Conservation (phyloP, 495 filamentous ascomycete genomes). For the Tuber aestivum region DNA sequence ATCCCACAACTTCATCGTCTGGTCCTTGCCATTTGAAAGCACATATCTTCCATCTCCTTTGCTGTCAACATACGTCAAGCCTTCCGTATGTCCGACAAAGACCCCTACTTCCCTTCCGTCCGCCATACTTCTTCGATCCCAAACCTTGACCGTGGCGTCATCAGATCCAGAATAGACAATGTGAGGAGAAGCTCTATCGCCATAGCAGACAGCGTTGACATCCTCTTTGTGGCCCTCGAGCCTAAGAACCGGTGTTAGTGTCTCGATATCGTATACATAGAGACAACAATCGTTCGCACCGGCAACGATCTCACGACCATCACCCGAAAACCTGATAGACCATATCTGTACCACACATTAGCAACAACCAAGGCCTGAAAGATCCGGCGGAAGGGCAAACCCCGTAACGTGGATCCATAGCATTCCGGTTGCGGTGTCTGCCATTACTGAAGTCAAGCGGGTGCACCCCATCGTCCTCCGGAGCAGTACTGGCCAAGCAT, state of each 20-base stretch:
- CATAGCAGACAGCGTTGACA: slow-evolving; percentile 96
- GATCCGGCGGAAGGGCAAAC: slow-evolving; percentile 7
- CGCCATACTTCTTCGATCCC: slow-evolving; percentile 87
- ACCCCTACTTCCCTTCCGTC: slow-evolving; percentile 82
- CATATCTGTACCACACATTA: slow-evolving; percentile 59
- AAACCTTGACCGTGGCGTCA: slow-evolving; percentile 89
- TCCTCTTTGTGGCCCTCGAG: slow-evolving; percentile 76
- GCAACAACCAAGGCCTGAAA: slow-evolving; percentile 15
- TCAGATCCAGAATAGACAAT: slow-evolving; percentile 96
- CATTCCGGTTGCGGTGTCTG: slow-evolving; percentile 42
- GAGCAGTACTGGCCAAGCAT: slow-evolving; percentile 80
- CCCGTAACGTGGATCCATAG: slow-evolving; percentile 40
- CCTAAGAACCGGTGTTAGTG: slow-evolving; percentile 62
- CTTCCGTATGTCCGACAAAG: slow-evolving; percentile 90
- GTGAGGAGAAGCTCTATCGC: slow-evolving; percentile 80
- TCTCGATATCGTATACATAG: slow-evolving; percentile 90
- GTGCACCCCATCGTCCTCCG: slow-evolving; percentile 71
- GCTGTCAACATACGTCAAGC: slow-evolving; percentile 89
- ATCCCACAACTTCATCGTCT: slow-evolving; percentile 98
- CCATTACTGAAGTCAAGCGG: slow-evolving; percentile 64
- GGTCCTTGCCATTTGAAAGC: slow-evolving; percentile 89
- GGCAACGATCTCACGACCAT: slow-evolving; percentile 84
- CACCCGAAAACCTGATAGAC: slow-evolving; percentile 87
- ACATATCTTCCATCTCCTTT: slow-evolving; percentile 95
- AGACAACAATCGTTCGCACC: slow-evolving; percentile 74